Percentiles rank a stretch among this genome's conserved stretches.
phyloP scores from a whole-genome alignment of 176 grass and related monocot species.

The Aegilops bicornis region DNA sequence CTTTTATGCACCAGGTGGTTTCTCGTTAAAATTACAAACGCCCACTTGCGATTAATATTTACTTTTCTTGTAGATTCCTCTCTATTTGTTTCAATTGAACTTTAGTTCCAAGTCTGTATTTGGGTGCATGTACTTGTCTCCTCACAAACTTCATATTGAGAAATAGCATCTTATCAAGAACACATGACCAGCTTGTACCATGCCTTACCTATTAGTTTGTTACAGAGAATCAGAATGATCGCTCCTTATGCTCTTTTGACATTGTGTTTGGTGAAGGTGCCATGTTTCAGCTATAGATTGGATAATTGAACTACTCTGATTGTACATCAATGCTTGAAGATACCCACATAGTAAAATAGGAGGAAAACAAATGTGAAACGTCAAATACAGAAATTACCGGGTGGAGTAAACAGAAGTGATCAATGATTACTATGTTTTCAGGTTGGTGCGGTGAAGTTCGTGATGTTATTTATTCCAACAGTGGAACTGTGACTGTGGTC shows the following conservation, averaged over 20 bases:
- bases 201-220: not conserved
- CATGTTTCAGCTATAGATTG: slow-evolving; percentile 8
- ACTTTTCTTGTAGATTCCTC: not conserved
- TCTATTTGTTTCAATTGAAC: not conserved
- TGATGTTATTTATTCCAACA: slow-evolving; percentile 65
- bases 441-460: slow-evolving; percentile 97
- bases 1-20: slow-evolving; percentile 95
- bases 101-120: not conserved
- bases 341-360: not conserved
- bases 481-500: slow-evolving; percentile 80
- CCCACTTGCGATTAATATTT: not conserved
- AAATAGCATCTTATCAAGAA: not conserved
- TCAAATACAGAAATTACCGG: not conserved
- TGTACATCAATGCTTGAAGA: not conserved
- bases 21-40: slow-evolving; percentile 10
- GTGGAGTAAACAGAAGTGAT: not conserved
- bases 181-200: not conserved
- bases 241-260: not conserved
- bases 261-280: not conserved
- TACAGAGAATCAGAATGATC: slow-evolving; percentile 13
- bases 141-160: slow-evolving; percentile 1
- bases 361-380: not conserved
- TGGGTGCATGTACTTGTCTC: not conserved
- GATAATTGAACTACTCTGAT: not conserved
- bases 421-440: slow-evolving; percentile 29